Evolutionary conservation across 768 basidiomycete genomes (phyloP).

Genomic region (Amyloporia xantha): DNA sequence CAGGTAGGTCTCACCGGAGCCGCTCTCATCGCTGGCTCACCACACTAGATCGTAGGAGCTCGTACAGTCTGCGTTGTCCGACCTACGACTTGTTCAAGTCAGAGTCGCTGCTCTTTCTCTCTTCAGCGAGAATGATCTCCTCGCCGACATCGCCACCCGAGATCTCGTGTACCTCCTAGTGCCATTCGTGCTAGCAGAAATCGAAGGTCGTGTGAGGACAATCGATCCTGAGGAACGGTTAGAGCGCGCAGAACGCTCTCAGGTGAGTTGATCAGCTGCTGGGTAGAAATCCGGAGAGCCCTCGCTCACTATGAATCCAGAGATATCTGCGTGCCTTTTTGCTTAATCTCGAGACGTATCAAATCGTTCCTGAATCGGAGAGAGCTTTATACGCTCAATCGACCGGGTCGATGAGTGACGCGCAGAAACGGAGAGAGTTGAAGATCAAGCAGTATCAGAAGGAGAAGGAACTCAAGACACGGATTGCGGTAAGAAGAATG

Average conservation of each 20-base stretch:
- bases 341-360: constrained; percentile 53
- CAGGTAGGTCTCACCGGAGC: constrained; percentile 27
- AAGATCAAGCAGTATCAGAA: constrained; percentile 89
- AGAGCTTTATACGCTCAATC: constrained; percentile 46
- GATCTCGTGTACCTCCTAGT: constrained; percentile 73
- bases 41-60: constrained; percentile 41
- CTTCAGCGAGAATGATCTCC: constrained; percentile 77
- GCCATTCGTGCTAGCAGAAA: constrained; percentile 61
- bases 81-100: constrained; percentile 47
- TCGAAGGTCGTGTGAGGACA: constrained; percentile 52
- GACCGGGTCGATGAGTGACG: constrained; percentile 47
- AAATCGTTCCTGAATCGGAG: constrained; percentile 57
- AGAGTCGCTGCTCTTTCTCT: constrained; percentile 57
- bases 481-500: constrained; percentile 53
- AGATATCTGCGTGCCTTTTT: constrained; percentile 20
- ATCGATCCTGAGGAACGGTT: constrained; percentile 54
- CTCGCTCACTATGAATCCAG: constrained; percentile 2
- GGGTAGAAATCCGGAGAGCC: not conserved
- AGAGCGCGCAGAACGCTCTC: constrained; percentile 42
- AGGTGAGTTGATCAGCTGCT: constrained; percentile 40
- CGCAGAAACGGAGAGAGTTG: constrained; percentile 66
- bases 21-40: constrained; percentile 1
- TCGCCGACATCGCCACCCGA: constrained; percentile 76
- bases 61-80: constrained; percentile 44
- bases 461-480: constrained; percentile 71